These are phyloP conservation scores for Phaseolus coccineus DNA, from an alignment of 331 rosid species.

Conservation along the genomic window DNA sequence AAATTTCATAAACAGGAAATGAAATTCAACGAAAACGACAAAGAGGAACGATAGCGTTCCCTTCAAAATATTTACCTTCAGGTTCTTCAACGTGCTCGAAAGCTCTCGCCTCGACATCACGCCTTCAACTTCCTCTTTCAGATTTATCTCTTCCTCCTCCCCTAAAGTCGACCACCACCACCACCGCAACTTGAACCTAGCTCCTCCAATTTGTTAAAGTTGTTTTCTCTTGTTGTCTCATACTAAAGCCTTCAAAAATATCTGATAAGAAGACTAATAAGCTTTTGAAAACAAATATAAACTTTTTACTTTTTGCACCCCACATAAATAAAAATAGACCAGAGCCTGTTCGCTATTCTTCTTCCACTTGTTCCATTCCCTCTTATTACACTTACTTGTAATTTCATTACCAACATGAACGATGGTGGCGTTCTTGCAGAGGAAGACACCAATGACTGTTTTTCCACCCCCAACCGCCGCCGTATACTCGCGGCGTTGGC, in stretches of 20 bases:
- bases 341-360: background rate
- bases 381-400: background rate
- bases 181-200: constrained; percentile 44
- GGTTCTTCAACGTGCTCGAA: constrained; percentile 77
- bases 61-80: constrained; percentile 66
- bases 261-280: constrained; percentile 14
- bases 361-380: background rate
- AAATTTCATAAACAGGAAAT: constrained; percentile 6
- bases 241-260: background rate
- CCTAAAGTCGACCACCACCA: background rate
- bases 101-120: constrained; percentile 82
- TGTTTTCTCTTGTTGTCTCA: background rate
- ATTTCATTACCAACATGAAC: background rate
- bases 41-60: background rate
- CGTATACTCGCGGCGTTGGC: constrained; percentile 51
- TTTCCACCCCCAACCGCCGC: constrained; percentile 58
- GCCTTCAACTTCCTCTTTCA: background rate
- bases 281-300: background rate
- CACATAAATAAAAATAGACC: too few relatives aligned
- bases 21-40: background rate
- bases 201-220: constrained; percentile 3
- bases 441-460: constrained; percentile 7
- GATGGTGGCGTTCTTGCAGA: background rate
- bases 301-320: too few relatives aligned
- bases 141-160: constrained; percentile 21